Conservation (phyloP, 305 asterid genomes). For the Fraxinus latifolia region DNA sequence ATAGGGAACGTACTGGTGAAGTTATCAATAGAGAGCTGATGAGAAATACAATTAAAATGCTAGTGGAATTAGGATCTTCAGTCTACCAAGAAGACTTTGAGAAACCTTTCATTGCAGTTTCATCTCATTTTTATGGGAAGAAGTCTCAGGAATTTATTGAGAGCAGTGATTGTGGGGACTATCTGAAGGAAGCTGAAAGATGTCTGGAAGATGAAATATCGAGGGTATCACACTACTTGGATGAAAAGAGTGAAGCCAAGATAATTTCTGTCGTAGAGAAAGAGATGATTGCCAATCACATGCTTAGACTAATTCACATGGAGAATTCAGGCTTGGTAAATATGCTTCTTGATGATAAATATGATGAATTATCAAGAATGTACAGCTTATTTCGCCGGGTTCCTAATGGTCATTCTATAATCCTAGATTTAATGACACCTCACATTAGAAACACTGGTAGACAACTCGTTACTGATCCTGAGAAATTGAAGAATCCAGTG, state of each 20-base stretch:
- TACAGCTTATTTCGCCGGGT: not conserved
- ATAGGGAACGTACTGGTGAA: not conserved
- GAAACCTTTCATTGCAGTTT: not conserved
- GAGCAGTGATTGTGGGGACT: not conserved
- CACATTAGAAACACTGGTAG: not conserved
- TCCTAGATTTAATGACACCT: not conserved
- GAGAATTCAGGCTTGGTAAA: not conserved
- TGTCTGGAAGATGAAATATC: not conserved
- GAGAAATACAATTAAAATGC: not conserved
- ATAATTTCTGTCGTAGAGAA: not conserved
- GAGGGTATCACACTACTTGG: not conserved
- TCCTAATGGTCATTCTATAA: not conserved
- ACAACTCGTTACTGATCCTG: not conserved
- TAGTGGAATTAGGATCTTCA: not conserved
- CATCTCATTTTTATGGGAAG: not conserved
- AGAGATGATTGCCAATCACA: constrained; percentile 1
- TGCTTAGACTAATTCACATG: not conserved
- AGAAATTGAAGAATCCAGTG: not conserved
- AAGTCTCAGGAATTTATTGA: not conserved
- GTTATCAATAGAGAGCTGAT: not conserved
- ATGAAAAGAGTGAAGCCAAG: not conserved
- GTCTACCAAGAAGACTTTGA: not conserved
- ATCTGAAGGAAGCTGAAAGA: not conserved
- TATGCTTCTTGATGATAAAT: not conserved
- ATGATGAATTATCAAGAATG: not conserved